phyloP scores from a whole-genome alignment of 345 rosid species.

The Toxicodendron radicans region DNA sequence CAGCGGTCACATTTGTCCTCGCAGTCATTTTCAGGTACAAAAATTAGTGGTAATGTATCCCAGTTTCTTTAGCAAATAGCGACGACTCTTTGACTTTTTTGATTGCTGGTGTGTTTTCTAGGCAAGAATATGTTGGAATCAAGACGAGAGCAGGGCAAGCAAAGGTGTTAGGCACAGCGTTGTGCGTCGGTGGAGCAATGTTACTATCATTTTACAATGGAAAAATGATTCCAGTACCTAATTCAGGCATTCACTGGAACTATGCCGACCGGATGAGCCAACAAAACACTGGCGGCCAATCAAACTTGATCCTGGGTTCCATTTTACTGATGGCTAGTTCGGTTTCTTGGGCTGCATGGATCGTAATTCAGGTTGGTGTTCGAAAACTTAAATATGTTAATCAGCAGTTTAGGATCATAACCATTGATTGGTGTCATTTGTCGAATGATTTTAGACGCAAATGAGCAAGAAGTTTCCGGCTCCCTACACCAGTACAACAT shows the following conservation, averaged over 20 bases:
- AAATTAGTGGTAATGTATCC: neutral
- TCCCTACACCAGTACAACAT: slow-evolving; percentile 74
- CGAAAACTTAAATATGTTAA: too few species aligned
- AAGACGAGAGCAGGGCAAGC: slow-evolving; percentile 70
- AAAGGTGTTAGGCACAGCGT: slow-evolving; percentile 67
- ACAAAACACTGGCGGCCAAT: slow-evolving; percentile 21
- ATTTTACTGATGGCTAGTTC: slow-evolving; percentile 57
- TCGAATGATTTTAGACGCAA: slow-evolving; percentile 43
- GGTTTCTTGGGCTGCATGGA: slow-evolving; percentile 72
- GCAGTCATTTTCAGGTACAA: slow-evolving; percentile 74
- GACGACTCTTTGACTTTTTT: too few species aligned
- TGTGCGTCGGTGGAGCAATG: slow-evolving; percentile 94
- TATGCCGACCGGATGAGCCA: slow-evolving; percentile 47
- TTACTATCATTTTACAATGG: slow-evolving; percentile 89
- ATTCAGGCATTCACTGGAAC: slow-evolving; percentile 74
- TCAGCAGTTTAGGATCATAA: neutral
- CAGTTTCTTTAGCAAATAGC: too few species aligned
- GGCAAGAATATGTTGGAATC: slow-evolving; percentile 73
- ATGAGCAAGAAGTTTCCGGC: slow-evolving; percentile 67
- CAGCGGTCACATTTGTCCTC: slow-evolving; percentile 74
- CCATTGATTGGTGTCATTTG: neutral
- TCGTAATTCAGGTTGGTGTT: slow-evolving; percentile 68
- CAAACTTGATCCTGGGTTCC: slow-evolving; percentile 63
- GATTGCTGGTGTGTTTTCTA: slow-evolving; percentile 18
- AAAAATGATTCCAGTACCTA: slow-evolving; percentile 45